Conservation (phyloP, 495 filamentous ascomycete species). For the Podospora bellae-mahoneyi region DNA sequence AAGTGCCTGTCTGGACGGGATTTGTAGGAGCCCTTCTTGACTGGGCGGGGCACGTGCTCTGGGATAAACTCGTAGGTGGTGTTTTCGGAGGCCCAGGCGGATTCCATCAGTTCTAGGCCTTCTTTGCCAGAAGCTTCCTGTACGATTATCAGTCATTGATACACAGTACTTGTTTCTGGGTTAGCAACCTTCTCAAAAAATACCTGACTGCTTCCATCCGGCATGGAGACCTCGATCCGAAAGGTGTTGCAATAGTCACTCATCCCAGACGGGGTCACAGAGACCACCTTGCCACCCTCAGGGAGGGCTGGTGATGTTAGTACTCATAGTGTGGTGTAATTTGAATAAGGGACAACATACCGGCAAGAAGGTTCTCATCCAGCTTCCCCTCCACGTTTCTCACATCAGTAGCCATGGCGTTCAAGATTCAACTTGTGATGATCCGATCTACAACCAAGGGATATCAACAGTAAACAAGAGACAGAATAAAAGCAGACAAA, state of each 20-base stretch:
- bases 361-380: conserved; percentile 20
- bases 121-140: conserved; percentile 15
- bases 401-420: conserved; percentile 21
- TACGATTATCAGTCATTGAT: not conserved
- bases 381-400: conserved; percentile 20
- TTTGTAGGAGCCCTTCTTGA: conserved; percentile 24
- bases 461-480: conserved; percentile 12
- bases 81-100: conserved; percentile 19
- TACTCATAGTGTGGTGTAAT: not conserved
- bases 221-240: conserved; percentile 24
- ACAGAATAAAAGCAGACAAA: conserved; percentile 35
- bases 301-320: conserved; percentile 16
- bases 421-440: not conserved
- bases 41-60: conserved; percentile 25
- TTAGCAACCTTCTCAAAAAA: conserved; percentile 23
- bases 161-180: not conserved
- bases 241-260: conserved; percentile 27
- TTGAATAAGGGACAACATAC: conserved; percentile 3
- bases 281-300: conserved; percentile 19
- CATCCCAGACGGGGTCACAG: conserved; percentile 22
- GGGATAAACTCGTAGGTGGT: conserved; percentile 26
- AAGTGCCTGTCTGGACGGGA: conserved; percentile 23
- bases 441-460: conserved; percentile 12
- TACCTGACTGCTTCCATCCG: conserved; percentile 18
- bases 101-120: conserved; percentile 16